These are phyloP conservation scores for Ceratocystis albifundus DNA, from an alignment of 2,329 filamentous ascomycete genomes.

Conservation along the genomic window DNA sequence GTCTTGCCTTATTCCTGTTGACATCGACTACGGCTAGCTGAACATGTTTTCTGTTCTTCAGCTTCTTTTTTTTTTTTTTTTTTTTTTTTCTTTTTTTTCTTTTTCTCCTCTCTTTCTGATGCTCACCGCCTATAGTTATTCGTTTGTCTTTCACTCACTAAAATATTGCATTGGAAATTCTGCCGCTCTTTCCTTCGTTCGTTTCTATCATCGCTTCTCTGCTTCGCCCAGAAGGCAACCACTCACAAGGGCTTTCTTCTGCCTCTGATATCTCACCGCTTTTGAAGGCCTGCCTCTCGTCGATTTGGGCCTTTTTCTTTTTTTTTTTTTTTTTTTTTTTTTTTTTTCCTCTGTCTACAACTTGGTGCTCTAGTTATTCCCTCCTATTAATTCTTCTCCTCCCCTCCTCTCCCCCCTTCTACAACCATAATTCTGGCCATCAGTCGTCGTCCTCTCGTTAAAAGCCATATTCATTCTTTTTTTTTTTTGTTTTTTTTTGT, in stretches of 20 bases:
- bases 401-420: background rate
- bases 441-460: constrained; percentile 1
- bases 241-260: background rate
- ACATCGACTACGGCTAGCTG: background rate
- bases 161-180: constrained; percentile 4
- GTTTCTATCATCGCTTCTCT: background rate
- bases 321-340: background rate
- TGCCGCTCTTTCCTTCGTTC: background rate
- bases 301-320: background rate
- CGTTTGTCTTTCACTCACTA: background rate
- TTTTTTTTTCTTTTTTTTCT: constrained; percentile 1
- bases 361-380: background rate
- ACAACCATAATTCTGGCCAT: background rate
- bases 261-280: background rate
- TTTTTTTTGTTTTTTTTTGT: too few species aligned
- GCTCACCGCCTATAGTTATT: background rate
- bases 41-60: background rate
- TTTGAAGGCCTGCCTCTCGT: background rate
- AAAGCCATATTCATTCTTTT: constrained; percentile 10
- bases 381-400: background rate
- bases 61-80: constrained; percentile 19
- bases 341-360: background rate
- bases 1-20: background rate
- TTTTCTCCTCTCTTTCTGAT: constrained; percentile 5
- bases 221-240: background rate